These are phyloP conservation scores for Citrullus colocynthis DNA, from an alignment of 306 rosid species.

Conservation along the genomic window DNA sequence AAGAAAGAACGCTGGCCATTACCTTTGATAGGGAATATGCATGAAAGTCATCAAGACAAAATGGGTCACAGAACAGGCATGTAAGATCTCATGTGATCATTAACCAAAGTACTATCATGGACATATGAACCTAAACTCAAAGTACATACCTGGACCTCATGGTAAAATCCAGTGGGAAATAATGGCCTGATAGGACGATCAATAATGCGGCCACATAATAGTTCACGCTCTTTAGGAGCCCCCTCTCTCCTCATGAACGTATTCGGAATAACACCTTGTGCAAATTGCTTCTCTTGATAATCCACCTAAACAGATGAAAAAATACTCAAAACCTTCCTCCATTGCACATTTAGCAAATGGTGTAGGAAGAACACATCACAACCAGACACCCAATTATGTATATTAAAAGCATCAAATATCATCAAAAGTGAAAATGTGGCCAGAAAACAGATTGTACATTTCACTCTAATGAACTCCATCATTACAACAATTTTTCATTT, in stretches of 20 bases:
- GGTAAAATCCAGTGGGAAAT: slow-evolving; percentile 84
- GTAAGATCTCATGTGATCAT: background rate
- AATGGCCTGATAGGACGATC: slow-evolving; percentile 88
- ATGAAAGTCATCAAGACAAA: background rate
- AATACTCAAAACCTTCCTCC: background rate
- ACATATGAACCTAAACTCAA: background rate
- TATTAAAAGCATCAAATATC: background rate
- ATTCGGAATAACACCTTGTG: slow-evolving; percentile 76
- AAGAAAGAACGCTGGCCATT: slow-evolving; percentile 81
- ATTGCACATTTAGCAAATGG: background rate
- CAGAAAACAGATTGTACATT: no score
- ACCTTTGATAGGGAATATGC: slow-evolving; percentile 33
- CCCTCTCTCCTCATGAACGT: slow-evolving; percentile 87
- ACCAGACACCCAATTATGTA: background rate
- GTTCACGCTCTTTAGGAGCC: slow-evolving; percentile 92
- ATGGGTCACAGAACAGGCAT: background rate
- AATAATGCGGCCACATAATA: slow-evolving; percentile 73
- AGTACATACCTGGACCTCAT: slow-evolving; percentile 79
- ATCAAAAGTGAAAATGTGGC: background rate
- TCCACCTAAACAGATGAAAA: slow-evolving; percentile 53
- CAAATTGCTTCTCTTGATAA: slow-evolving; percentile 88
- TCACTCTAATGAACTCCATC: no score
- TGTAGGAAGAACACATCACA: background rate
- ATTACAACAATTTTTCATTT: no score
- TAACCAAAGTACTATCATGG: background rate